Conservation (phyloP, 805 yeast genomes). For the Candida ovalis region DNA sequence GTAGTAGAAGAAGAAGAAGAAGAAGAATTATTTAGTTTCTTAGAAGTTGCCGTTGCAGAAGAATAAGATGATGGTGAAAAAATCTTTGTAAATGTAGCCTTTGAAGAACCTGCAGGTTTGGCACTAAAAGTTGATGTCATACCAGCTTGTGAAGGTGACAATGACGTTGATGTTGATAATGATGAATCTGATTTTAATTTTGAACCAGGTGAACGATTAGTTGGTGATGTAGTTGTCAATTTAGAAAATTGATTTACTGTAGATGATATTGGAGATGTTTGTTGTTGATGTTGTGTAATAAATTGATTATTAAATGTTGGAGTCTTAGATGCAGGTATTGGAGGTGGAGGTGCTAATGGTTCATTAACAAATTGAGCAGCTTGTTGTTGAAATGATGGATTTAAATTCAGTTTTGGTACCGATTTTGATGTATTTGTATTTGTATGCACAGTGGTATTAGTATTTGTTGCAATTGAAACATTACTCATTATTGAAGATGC, state of each 20-base stretch:
- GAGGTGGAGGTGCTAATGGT: slow-evolving; percentile 2
- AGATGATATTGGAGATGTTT: slow-evolving; percentile 20
- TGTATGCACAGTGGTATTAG: neutral
- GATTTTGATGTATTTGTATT: neutral
- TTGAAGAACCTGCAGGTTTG: neutral
- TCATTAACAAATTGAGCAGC: neutral
- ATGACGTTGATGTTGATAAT: neutral
- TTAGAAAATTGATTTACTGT: slow-evolving; percentile 19
- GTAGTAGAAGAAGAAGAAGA: neutral
- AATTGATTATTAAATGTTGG: neutral
- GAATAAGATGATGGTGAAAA: neutral
- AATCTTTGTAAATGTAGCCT: neutral
- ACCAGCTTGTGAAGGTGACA: neutral
- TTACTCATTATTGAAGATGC: slow-evolving; percentile 1
- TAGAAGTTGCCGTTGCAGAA: neutral
- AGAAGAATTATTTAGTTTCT: neutral
- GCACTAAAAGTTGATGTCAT: neutral
- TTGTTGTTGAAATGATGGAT: neutral
- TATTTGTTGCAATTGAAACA: neutral
- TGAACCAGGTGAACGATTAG: slow-evolving; percentile 1
- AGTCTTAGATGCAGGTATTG: neutral
- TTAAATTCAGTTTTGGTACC: neutral
- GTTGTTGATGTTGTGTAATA: neutral
- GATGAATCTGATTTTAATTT: neutral
- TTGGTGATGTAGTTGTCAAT: slow-evolving; percentile 14